Base-by-base conservation (phyloP, 2,329 filamentous ascomycete species). In the Fusarium pseudoanthophilum region DNA sequence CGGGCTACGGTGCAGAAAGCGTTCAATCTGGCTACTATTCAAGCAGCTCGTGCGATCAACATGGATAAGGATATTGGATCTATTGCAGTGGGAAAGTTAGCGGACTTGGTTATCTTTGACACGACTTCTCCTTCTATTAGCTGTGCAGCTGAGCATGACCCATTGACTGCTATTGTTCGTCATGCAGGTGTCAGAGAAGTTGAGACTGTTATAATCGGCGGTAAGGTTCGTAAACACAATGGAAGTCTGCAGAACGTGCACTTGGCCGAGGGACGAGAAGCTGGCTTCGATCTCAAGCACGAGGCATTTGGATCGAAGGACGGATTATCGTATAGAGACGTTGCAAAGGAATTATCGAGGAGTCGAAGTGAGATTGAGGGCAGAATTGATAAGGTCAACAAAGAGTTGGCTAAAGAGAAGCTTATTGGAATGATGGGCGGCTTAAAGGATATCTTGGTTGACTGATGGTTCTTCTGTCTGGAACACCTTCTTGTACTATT, bases 21-120 rank as follows among this genome's bases (percentile, higher is more conserved):
- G 2, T 67, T 67, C 1, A 67, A 67, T 7, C 4, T 67, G 15
- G 63, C 64, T 8, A 67, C 63, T 3, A 67, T 67, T 1, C 53
- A 67, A 5, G 63, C 63, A 15, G 63, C 64, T 14, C 64, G 63
- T 18, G 64, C 63, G 8, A 37, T 48, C 6, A 46, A 26, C 0
- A 67, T 67, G 63, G 63, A 61, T 3, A 37, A 48, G 0, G 53
- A 67, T 1, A 67, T 67, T 5, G 63, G 64, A 4, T 67, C 63
- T 6, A 48, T 67, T 13, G 24, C 46, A 4, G 46, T 67, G 0
- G 64, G 64, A 0, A 67, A 67, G 20, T 26, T 67, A 7, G 64
- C 64, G 0, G 64, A 67, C 11, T 3, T 67, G 2, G 30, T 61
- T 0, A 48, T 67, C 6, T 67, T 67, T 1, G 53, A 67, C 15